Conservation (phyloP, 2,329 filamentous ascomycete species). For the Alternaria longipes region DNA sequence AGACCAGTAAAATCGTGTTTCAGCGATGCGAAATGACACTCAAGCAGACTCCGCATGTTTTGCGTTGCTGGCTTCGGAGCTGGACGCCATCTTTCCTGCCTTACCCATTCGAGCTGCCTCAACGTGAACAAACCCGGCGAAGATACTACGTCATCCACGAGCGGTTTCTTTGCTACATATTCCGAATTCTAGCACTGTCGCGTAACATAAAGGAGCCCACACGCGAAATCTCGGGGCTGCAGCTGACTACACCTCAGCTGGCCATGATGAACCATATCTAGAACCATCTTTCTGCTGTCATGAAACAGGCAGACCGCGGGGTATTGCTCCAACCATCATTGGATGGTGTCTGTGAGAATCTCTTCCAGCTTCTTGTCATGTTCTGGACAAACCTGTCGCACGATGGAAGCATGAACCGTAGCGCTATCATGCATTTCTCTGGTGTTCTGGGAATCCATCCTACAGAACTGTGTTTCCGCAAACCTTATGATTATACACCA, state of each 20-base stretch:
- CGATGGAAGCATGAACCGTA: slow-evolving; percentile 10
- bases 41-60: slow-evolving; percentile 10
- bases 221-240: slow-evolving; percentile 10
- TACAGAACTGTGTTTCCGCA: slow-evolving; percentile 11
- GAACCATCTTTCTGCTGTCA: slow-evolving; percentile 5
- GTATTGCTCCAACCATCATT: slow-evolving; percentile 1
- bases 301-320: slow-evolving; percentile 5
- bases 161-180: slow-evolving; percentile 17
- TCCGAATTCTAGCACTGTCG: slow-evolving; percentile 13
- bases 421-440: slow-evolving; percentile 15
- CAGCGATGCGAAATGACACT: slow-evolving; percentile 14
- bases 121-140: slow-evolving; percentile 14
- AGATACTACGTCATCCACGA: slow-evolving; percentile 17
- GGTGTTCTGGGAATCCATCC: slow-evolving; percentile 16
- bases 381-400: slow-evolving; percentile 18
- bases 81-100: slow-evolving; percentile 18
- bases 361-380: slow-evolving; percentile 20
- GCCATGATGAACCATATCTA: slow-evolving; percentile 19
- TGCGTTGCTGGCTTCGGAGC: slow-evolving; percentile 19
- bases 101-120: slow-evolving; percentile 12
- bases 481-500: slow-evolving; percentile 15
- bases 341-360: slow-evolving; percentile 6
- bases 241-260: slow-evolving; percentile 15
- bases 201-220: slow-evolving; percentile 14
- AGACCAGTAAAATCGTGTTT: slow-evolving; percentile 16